Conservation (phyloP, 176 grass and related monocot species). For the Oryza meridionalis region DNA sequence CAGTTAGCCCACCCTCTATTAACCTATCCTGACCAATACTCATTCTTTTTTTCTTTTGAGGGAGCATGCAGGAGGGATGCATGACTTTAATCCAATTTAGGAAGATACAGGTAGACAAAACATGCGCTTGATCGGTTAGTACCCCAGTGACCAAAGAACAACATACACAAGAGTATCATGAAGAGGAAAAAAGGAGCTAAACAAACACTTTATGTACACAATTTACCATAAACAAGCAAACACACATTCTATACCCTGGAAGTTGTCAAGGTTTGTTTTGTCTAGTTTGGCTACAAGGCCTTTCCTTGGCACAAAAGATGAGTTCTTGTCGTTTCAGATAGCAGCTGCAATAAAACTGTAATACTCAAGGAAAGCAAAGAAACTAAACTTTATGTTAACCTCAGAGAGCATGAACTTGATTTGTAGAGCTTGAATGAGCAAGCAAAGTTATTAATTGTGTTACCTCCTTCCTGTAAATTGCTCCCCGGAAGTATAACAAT, state of each 20-base stretch:
- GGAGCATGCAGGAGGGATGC: not conserved
- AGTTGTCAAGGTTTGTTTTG: not conserved
- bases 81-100: not conserved
- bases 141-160: not conserved
- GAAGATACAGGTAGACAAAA: not conserved
- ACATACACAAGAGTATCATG: not conserved
- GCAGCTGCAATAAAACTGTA: not conserved
- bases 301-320: not conserved
- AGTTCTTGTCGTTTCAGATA: not conserved
- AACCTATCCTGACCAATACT: not conserved
- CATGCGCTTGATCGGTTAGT: not conserved
- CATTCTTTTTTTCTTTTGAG: not conserved
- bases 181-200: not conserved
- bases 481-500: slow-evolving; percentile 81
- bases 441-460: not conserved
- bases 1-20: not conserved
- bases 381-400: not conserved
- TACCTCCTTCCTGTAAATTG: slow-evolving; percentile 99
- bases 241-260: not conserved
- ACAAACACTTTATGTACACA: not conserved
- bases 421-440: not conserved
- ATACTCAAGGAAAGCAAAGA: not conserved
- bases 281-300: not conserved
- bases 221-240: not conserved
- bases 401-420: not conserved